These are phyloP conservation scores for Starmerella floricola DNA, from an alignment of 805 yeast genomes.

Conservation along the genomic window DNA sequence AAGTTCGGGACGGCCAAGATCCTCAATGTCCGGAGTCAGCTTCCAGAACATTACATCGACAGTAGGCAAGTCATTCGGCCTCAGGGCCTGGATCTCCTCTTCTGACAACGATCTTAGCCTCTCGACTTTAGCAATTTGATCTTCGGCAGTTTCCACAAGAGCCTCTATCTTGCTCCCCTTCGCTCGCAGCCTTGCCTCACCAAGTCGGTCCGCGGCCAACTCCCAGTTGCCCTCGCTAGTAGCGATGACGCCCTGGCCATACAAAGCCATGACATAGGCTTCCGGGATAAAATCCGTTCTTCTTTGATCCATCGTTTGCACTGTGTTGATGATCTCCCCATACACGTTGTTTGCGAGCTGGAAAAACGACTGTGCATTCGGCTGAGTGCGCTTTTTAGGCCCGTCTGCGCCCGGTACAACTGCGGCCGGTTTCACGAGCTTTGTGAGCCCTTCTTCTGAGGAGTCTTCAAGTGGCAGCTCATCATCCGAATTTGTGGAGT, in stretches of 20 bases:
- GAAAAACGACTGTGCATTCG: slow-evolving; percentile 12
- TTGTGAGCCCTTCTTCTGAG: neutral
- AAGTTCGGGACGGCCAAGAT: slow-evolving; percentile 13
- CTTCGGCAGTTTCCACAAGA: slow-evolving; percentile 50
- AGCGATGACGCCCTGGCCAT: slow-evolving; percentile 71
- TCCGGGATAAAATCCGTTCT: slow-evolving; percentile 36
- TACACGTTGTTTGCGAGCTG: slow-evolving; percentile 13
- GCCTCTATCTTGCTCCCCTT: slow-evolving; percentile 52
- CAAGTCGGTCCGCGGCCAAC: slow-evolving; percentile 47
- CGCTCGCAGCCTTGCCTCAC: slow-evolving; percentile 62
- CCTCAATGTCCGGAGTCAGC: slow-evolving; percentile 14
- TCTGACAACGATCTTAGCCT: slow-evolving; percentile 6
- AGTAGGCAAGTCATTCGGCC: slow-evolving; percentile 15
- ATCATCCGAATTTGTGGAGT: slow-evolving; percentile 1
- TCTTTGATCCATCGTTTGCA: slow-evolving; percentile 15
- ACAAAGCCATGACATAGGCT: slow-evolving; percentile 67
- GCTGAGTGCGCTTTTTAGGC: slow-evolving; percentile 1
- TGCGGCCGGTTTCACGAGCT: neutral
- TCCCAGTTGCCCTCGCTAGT: slow-evolving; percentile 46
- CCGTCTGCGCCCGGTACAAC: neutral
- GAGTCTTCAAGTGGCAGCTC: slow-evolving; percentile 1
- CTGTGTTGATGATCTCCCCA: slow-evolving; percentile 18
- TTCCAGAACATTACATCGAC: slow-evolving; percentile 22
- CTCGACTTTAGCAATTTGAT: slow-evolving; percentile 48
- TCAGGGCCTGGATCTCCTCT: slow-evolving; percentile 9